phyloP scores from a whole-genome alignment of 106 monocot species.

The Posidonia australis region DNA sequence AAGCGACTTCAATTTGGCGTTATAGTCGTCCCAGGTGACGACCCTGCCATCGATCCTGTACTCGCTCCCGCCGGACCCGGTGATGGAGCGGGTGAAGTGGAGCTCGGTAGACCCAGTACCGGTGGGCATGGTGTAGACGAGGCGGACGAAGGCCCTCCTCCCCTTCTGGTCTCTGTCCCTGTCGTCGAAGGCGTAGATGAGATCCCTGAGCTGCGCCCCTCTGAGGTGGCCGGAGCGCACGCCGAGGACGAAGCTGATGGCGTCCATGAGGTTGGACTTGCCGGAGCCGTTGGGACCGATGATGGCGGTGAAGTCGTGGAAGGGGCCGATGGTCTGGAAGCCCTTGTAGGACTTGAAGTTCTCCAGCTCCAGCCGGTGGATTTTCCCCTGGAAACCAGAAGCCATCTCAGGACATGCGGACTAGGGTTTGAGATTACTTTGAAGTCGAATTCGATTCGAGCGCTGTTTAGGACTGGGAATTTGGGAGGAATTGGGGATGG shows the following conservation, averaged over 20 bases:
- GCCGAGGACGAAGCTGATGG: constrained; percentile 98
- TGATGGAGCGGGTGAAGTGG: constrained; percentile 76
- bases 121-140: constrained; percentile 47
- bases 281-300: constrained; percentile 98
- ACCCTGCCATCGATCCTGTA: constrained; percentile 67
- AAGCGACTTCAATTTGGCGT: constrained; percentile 57
- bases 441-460: too few relatives aligned
- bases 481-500: too few relatives aligned
- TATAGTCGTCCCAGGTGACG: constrained; percentile 85
- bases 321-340: constrained; percentile 79
- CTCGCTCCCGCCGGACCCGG: constrained; percentile 70
- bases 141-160: constrained; percentile 73
- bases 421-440: too few relatives aligned
- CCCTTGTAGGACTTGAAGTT: constrained; percentile 99
- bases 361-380: constrained; percentile 82
- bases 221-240: constrained; percentile 84
- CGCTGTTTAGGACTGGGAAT: too few relatives aligned
- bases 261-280: constrained; percentile 99
- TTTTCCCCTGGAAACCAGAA: constrained; percentile 34
- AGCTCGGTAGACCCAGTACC: constrained; percentile 55
- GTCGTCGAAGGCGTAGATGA: constrained; percentile 82
- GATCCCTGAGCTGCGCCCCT: constrained; percentile 85
- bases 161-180: constrained; percentile 70
- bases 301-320: constrained; percentile 90
- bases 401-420: neutral